These are phyloP conservation scores for Steccherinum ochraceum DNA, from an alignment of 768 basidiomycete species.

Conservation along the genomic window DNA sequence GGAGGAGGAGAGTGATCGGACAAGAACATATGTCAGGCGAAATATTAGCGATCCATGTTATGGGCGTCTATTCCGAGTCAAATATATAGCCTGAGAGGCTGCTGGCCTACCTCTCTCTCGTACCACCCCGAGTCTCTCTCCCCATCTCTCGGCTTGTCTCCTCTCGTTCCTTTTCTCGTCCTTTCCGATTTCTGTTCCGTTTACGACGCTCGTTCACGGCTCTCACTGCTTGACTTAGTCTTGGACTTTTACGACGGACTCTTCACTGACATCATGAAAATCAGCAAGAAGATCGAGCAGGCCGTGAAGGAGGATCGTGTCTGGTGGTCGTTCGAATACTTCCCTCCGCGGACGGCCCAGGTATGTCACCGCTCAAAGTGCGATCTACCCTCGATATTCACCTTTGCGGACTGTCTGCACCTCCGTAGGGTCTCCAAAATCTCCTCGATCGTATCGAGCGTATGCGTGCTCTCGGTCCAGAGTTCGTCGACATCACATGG, in stretches of 20 bases:
- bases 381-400: constrained; percentile 8
- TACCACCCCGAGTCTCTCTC: no score
- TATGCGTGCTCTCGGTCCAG: constrained; percentile 91
- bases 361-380: no score
- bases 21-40: no score
- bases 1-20: no score
- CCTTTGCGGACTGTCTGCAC: constrained; percentile 4
- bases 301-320: constrained; percentile 79
- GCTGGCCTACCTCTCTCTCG: not conserved
- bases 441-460: constrained; percentile 97
- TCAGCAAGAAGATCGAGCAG: constrained; percentile 88
- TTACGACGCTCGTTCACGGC: not conserved
- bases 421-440: constrained; percentile 94
- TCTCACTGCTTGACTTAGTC: not conserved
- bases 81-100: not conserved
- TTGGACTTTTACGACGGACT: not conserved
- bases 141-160: no score
- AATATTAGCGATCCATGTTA: no score
- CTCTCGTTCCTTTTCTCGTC: not conserved
- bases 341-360: constrained; percentile 93
- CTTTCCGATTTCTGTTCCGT: not conserved
- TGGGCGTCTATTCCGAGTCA: not conserved
- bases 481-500: constrained; percentile 99
- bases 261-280: constrained; percentile 67
- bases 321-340: constrained; percentile 99